Evolutionary conservation across 352 stramenopile species (phyloP), one percentile per base, ranked within the genome.

Genomic region (Globisporangium viniferum): DNA sequence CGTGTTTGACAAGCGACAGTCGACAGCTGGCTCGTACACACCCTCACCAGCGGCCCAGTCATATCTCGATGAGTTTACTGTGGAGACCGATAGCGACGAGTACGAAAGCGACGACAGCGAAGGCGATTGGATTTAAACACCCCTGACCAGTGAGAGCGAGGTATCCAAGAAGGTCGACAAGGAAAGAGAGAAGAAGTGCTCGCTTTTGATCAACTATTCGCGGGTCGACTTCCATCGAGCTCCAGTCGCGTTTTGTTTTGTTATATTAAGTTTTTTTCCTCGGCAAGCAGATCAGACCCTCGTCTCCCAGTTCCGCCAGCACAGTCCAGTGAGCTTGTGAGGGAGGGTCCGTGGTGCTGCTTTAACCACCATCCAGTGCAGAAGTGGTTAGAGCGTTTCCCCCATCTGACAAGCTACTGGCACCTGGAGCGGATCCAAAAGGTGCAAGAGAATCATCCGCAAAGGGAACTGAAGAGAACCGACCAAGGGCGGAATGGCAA

Each of bases 121-220:
- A 68, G 84, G 83, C 54, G 86, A 94, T 73, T 91, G 81, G 82
- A 90, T 91, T 72, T 91, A 89, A 24, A 31, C 20, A 22, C 36
- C 14, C 39, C 39, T 14, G 39, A 20, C 14, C 14, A 14, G 44
- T 6, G 18, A 24, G 44, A 51, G 44, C 39, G 18, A 51, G 44
- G 7, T 9, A 51, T 51, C 44, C 44, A 51, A 22, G 18, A 51
- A 51, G 18, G 20, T 24, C 18, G 14, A 8, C 44, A 24, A 51
- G 18, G 44, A 51, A 51, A 51, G 44, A 24, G 44, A 14, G 44
- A 51, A 51, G 5, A 1, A 22, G 0, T 49, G 18, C 44, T 51
- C 35, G 35, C 59, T 9, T 55, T 56, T 56, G 49, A 56, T 56
- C 61, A 31, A 66, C 29, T 51, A 5, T 24, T 18, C 44, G 44